Percentiles rank a stretch among this genome's conserved stretches.
Evolutionary conservation across 441 rosid genomes (phyloP).

Genomic region (Aquilaria agallochum): DNA sequence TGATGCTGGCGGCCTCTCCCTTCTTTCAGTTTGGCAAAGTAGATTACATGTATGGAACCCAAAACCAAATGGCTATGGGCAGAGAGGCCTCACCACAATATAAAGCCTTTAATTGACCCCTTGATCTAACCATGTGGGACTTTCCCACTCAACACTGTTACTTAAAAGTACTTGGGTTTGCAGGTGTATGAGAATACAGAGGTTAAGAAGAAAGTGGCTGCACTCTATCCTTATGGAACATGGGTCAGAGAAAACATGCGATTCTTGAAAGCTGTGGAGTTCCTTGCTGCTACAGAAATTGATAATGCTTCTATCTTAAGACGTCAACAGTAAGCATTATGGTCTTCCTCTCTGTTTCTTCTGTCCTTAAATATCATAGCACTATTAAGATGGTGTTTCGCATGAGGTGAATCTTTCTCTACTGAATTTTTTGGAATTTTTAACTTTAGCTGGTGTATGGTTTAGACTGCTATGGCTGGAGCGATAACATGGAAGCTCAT

Average conservation of each 20-base stretch:
- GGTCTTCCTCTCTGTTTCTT: constrained; percentile 15
- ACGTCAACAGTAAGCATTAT: constrained; percentile 78
- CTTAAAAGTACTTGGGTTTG: constrained; percentile 17
- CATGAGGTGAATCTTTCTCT: constrained; percentile 2
- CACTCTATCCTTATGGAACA: constrained; percentile 78
- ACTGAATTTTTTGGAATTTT: constrained; percentile 1
- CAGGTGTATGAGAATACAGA: constrained; percentile 97
- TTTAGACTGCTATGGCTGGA: neutral
- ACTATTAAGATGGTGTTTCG: neutral
- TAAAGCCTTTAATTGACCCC: no score
- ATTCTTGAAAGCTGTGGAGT: constrained; percentile 67
- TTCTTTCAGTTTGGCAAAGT: neutral
- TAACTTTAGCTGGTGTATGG: neutral
- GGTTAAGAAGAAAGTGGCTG: constrained; percentile 86
- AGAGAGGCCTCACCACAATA: neutral
- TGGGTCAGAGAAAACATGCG: constrained; percentile 87
- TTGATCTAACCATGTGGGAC: no score
- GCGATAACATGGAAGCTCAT: neutral
- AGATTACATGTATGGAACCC: neutral
- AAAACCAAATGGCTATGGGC: neutral
- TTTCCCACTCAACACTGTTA: no score
- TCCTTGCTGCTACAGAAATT: constrained; percentile 62
- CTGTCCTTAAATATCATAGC: neutral
- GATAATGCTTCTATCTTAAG: constrained; percentile 84
- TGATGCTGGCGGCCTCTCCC: neutral